phyloP scores from a whole-genome alignment of 371 early-diverging fungal species.

The Mortierella sp. region DNA sequence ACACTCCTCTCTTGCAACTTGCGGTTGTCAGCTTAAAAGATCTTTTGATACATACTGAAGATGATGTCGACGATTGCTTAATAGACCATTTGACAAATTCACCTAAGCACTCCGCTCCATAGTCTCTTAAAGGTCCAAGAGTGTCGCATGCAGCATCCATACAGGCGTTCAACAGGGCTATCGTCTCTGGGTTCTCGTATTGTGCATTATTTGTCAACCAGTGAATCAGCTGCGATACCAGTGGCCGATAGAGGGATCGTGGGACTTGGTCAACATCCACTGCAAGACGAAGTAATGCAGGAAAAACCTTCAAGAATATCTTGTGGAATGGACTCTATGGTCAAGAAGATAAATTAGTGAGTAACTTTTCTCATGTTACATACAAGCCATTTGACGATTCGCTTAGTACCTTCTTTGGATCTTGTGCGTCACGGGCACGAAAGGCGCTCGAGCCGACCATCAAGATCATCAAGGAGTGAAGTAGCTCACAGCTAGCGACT shows the following conservation, averaged over 20 bases:
- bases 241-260: slow-evolving; percentile 71
- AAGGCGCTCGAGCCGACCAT: slow-evolving; percentile 83
- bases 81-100: slow-evolving; percentile 85
- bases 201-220: slow-evolving; percentile 84
- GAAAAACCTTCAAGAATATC: slow-evolving; percentile 75
- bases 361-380: neutral
- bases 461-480: slow-evolving; percentile 77
- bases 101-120: slow-evolving; percentile 79
- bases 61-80: slow-evolving; percentile 69
- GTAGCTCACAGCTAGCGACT: slow-evolving; percentile 80
- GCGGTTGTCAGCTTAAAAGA: neutral
- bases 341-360: neutral
- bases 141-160: slow-evolving; percentile 74
- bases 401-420: slow-evolving; percentile 52
- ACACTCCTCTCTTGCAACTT: neutral
- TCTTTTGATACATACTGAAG: slow-evolving; percentile 50
- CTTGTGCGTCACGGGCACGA: slow-evolving; percentile 58
- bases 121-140: slow-evolving; percentile 75
- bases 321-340: slow-evolving; percentile 69
- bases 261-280: slow-evolving; percentile 81
- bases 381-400: neutral
- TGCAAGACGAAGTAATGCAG: slow-evolving; percentile 76
- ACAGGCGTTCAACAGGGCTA: slow-evolving; percentile 75
- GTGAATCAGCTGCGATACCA: slow-evolving; percentile 79
- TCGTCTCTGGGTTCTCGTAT: slow-evolving; percentile 82